Evolutionary conservation across 108 stramenopile species (phyloP), one percentile per base, ranked within the genome.

Genomic region (Chaetoceros muelleri): DNA sequence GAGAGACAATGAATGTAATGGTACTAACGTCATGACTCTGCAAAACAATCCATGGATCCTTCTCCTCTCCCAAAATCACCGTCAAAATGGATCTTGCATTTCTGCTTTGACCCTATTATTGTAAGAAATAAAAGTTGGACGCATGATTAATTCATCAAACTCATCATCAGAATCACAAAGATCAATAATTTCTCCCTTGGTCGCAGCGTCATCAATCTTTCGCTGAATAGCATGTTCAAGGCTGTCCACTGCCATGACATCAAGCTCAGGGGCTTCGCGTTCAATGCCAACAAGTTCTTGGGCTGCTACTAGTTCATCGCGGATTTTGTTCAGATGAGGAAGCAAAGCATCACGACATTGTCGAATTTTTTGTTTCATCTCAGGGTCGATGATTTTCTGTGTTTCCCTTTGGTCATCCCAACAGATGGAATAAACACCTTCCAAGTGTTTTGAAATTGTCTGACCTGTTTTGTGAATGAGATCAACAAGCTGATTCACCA

Each of bases 221-320:
- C 62, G 28, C 40, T 55, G 48, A 1, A 71, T 57, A 8, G 19
- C 59, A 26, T 72, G 52, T 24, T 76, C 71, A 26, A 67, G 57
- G 28, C 49, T 76, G 34, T 76, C 74, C 16, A 76, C 74, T 1
- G 52, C 71, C 24, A 68, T 58, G 24, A 76, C 55, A 30, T 73
- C 71, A 25, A 76, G 46, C 24, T 76, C 71, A 8, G 70, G 44
- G 3, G 65, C 72, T 46, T 70, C 69, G 1, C 64, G 60, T 55
- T 66, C 69, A 23, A 76, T 72, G 1, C 71, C 75, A 34, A 76
- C 54, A 20, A 69, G 49, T 23, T 64, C 24, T 21, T 51, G 64
- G 28, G 62, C 58, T 2, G 40, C 25, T 7, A 27, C 53, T 49
- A 71, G 75, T 3, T 34, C 48, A 20, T 57, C 45, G 5, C 27